Evolutionary conservation across 192 early-diverging fungal genomes (phyloP).

Genomic region (Linnemannia schmuckeri): DNA sequence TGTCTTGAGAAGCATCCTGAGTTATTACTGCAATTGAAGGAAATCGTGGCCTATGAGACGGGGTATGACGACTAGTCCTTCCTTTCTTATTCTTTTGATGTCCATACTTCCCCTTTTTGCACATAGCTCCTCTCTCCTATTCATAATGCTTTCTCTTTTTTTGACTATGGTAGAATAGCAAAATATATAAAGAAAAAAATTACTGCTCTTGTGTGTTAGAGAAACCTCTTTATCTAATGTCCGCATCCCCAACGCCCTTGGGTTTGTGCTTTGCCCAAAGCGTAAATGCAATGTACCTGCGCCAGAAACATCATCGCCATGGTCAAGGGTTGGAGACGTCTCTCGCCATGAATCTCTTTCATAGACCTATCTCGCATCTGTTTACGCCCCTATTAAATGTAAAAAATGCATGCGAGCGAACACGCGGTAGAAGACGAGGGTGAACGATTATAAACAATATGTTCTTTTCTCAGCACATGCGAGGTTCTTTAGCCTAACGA

Average conservation of each 20-base stretch:
- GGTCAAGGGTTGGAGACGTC: background rate
- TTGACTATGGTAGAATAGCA: background rate
- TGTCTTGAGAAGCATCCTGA: constrained; percentile 53
- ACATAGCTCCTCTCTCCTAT: no score
- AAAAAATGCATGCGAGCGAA: background rate
- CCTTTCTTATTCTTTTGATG: background rate
- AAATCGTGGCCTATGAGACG: constrained; percentile 47
- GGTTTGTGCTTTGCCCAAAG: background rate
- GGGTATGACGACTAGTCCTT: constrained; percentile 33
- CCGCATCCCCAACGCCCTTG: background rate
- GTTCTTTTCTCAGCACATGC: background rate
- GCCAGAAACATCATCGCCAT: background rate
- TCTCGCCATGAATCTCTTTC: background rate
- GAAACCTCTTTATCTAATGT: background rate
- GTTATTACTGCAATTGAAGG: constrained; percentile 44
- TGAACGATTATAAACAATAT: background rate
- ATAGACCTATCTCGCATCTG: background rate
- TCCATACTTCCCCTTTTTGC: background rate
- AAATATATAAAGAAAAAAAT: background rate
- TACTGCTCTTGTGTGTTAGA: background rate
- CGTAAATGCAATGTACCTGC: background rate
- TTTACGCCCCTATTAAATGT: background rate
- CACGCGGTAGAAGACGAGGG: background rate
- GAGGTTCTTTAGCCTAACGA: background rate
- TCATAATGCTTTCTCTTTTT: background rate